Percentiles rank a stretch among this genome's conserved stretches.
Evolutionary conservation across 768 basidiomycete species (phyloP).

Genomic region (Dacryopinax primogenitus): DNA sequence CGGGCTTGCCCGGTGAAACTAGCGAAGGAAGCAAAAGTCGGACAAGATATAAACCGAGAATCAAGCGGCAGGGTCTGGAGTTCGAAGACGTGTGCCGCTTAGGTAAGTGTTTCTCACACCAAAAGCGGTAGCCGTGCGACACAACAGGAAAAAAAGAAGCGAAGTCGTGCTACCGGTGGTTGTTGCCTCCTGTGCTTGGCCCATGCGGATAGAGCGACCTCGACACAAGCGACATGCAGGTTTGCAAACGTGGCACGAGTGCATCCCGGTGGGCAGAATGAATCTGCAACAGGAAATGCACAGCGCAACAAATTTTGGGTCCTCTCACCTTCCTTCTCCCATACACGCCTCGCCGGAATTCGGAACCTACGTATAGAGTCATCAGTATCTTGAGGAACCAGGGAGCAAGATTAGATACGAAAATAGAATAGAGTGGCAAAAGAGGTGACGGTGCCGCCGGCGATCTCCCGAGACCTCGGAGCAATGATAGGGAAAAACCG

Average conservation of each 20-base stretch:
- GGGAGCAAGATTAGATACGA: not conserved
- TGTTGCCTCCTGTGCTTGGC: no score
- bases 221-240: no score
- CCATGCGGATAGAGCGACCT: no score
- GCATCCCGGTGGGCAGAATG: not conserved
- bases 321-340: slow-evolving; percentile 8
- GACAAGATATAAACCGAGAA: no score
- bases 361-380: slow-evolving; percentile 4
- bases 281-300: not conserved
- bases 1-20: slow-evolving; percentile 6
- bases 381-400: not conserved
- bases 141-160: no score
- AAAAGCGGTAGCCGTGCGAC: not conserved
- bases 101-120: not conserved
- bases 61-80: not conserved
- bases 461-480: not conserved
- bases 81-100: slow-evolving; percentile 1
- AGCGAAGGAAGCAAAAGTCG: not conserved
- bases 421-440: not conserved
- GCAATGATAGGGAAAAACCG: slow-evolving; percentile 1
- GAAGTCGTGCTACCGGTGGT: no score
- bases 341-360: slow-evolving; percentile 1
- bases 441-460: not conserved
- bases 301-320: not conserved
- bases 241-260: not conserved